phyloP scores from a whole-genome alignment of 257 asterid genomes.

The Catharanthus roseus region DNA sequence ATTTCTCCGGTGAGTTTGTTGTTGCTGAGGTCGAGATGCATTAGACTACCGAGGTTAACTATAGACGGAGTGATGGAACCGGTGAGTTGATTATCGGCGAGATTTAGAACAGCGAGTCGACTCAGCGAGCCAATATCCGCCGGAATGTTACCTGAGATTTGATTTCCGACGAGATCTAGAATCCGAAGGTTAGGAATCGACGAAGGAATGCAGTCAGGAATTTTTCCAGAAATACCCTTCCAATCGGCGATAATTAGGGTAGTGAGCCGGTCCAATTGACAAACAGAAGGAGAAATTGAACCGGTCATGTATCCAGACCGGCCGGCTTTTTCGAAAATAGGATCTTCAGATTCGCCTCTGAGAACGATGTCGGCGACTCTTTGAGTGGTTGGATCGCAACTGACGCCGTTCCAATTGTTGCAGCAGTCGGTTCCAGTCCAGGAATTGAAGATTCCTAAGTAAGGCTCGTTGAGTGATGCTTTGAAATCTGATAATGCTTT shows the following conservation, averaged over 20 bases:
- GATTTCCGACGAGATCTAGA: slow-evolving; percentile 77
- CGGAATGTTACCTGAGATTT: slow-evolving; percentile 72
- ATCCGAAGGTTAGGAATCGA: slow-evolving; percentile 53
- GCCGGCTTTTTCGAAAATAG: slow-evolving; percentile 75
- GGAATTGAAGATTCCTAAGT: slow-evolving; percentile 66
- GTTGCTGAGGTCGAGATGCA: slow-evolving; percentile 77
- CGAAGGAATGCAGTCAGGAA: slow-evolving; percentile 66
- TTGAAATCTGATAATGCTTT: slow-evolving; percentile 55
- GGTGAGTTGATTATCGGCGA: slow-evolving; percentile 78
- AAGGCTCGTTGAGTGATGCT: slow-evolving; percentile 68
- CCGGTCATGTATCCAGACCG: slow-evolving; percentile 97
- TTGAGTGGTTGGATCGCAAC: slow-evolving; percentile 74
- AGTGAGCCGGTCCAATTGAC: slow-evolving; percentile 74
- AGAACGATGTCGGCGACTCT: slow-evolving; percentile 78
- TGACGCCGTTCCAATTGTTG: slow-evolving; percentile 74
- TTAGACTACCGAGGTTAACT: slow-evolving; percentile 54
- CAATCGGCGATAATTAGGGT: slow-evolving; percentile 86
- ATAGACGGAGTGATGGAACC: slow-evolving; percentile 62
- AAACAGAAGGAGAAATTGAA: slow-evolving; percentile 57
- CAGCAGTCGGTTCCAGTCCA: slow-evolving; percentile 88
- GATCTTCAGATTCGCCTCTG: slow-evolving; percentile 95
- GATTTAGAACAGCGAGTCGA: slow-evolving; percentile 62
- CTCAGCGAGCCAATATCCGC: slow-evolving; percentile 55
- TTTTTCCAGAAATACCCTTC: slow-evolving; percentile 77
- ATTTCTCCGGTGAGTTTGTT: slow-evolving; percentile 60